Base-by-base conservation (phyloP, 208 protist species). In the Endotrypanum monterogeii region DNA sequence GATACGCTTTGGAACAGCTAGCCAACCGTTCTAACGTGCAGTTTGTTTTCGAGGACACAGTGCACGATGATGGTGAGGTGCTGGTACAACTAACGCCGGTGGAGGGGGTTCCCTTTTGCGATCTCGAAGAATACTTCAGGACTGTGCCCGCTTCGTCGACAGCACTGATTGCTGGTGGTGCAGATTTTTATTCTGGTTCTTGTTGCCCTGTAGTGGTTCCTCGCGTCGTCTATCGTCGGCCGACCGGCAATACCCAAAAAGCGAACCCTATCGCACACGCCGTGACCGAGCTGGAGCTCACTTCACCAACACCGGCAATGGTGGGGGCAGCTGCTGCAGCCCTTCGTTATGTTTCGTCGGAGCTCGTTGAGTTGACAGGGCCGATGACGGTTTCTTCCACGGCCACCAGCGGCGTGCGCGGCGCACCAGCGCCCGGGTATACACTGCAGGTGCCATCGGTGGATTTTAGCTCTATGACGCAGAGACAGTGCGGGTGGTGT, bases 21-120 rank as follows among this genome's bases (percentile, higher is more conserved):
- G 78, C 71, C 56, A 80, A 93, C 58, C 73, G 76, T n/a, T 79
- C 79, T 28, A 76, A 74, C 30, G 70, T 91, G 39, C 80, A 89
- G 54, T 82, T 84, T 35, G 41, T 74, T n/a, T 90, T 83, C 70
- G 83, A 88, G 25, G 89, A 96, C 67, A 83, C 84, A 23, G 63
- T 94, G 69, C 87, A 89, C 32, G 84, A 92, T 46, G 87, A 96
- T 39, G 92, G 92, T 28, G 92, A 94, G 67, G 65, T 96, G 56
- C 70, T 94, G 39, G 80, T 87, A 65, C 89, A 94, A 70, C 76
- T 96, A 56, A 80, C 74, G 18, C 89, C 89, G 18, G 70, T 94
- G n/a, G 90, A 94, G 62, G 92, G 89, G 25, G 85, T 91, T 48
- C 74, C 83, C 0, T 96, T 96, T 69, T 73, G 81, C 11, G 87